Conservation (phyloP, 176 grass and related monocot genomes). For the Hsuehochloa calcarea region DNA sequence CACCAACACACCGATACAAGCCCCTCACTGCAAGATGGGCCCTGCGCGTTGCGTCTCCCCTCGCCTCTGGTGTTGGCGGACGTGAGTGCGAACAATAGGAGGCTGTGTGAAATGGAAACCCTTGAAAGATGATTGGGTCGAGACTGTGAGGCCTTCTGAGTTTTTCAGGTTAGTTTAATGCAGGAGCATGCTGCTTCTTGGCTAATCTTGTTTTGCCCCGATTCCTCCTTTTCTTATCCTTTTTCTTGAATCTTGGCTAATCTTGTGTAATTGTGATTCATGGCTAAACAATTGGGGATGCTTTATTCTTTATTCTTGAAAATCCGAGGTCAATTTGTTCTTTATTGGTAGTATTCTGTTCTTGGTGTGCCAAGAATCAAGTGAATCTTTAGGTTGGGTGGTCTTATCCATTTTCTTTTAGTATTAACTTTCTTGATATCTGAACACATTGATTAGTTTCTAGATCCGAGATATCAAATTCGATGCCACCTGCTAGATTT, state of each 20-base stretch:
- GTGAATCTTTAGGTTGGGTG: not conserved
- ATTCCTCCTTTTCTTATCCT: not conserved
- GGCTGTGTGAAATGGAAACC: not conserved
- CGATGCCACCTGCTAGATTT: not conserved
- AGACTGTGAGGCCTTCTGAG: not conserved
- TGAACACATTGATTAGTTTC: not conserved
- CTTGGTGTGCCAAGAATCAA: not conserved
- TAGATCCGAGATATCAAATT: not conserved
- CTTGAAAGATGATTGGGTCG: not conserved
- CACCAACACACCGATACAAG: accelerated
- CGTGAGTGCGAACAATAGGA: not conserved
- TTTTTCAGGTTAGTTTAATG: too few species aligned
- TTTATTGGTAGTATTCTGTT: not conserved
- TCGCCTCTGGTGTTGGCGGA: accelerated
- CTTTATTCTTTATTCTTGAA: not conserved
- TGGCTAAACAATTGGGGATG: not conserved
- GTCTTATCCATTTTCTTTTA: not conserved
- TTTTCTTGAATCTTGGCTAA: not conserved
- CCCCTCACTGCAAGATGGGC: not conserved
- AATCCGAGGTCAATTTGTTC: not conserved
- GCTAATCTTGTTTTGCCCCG: not conserved
- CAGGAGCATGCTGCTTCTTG: too few species aligned
- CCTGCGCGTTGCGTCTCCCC: not conserved
- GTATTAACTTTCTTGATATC: not conserved
- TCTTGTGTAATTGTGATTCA: not conserved